Evolutionary conservation across 257 asterid species (phyloP), one percentile per base, ranked within the genome.

Genomic region (Nicotiana tabacum): DNA sequence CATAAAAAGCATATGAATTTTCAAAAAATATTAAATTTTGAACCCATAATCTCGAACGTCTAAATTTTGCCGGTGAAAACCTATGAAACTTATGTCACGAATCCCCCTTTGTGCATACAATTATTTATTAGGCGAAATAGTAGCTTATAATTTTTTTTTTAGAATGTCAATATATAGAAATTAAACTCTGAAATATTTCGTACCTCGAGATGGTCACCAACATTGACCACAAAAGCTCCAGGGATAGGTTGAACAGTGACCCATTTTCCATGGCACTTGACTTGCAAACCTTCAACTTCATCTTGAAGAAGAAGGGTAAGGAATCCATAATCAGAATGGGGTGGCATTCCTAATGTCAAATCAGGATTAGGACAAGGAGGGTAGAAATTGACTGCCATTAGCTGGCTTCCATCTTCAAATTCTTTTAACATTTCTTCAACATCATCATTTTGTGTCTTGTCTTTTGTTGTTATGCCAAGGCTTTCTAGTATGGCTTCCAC

Each of bases 191-290:
- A 11, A 4, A 15, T 27, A 68, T 29, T 17, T 32, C 27, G 11
- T 87, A 94, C 99, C 99, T 95, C 97, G 30, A 95, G 97, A 79
- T 95, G 99, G 88, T 95, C 99, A 0, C 99, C 99, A 4, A 95
- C 97, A 57, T 92, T 95, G 90, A 95, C 96, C 1, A 94, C 97
- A 69, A 95, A 95, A 74, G 99, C 89, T 33, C 97, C 95, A 4
- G 98, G 93, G 13, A 92, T 77, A 55, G 99, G 98, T 24, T 91
- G 89, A 21, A 95, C 83, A 2, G 96, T 87, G 84, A 91, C 82
- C 99, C 99, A 95, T 10, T 88, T 62, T 3, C 84, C 83, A 1
- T 77, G 78, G 81, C 86, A 90, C 4, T 88, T 89, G 2, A 95
- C 88, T 69, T 95, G 99, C 80, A 95, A 70, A 6, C 99, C 99